A percentile compares a stretch with the other conserved stretches of the same genome.
phyloP scores from a whole-genome alignment of 2,329 filamentous ascomycete genomes.

The Cladophialophora exuberans region DNA sequence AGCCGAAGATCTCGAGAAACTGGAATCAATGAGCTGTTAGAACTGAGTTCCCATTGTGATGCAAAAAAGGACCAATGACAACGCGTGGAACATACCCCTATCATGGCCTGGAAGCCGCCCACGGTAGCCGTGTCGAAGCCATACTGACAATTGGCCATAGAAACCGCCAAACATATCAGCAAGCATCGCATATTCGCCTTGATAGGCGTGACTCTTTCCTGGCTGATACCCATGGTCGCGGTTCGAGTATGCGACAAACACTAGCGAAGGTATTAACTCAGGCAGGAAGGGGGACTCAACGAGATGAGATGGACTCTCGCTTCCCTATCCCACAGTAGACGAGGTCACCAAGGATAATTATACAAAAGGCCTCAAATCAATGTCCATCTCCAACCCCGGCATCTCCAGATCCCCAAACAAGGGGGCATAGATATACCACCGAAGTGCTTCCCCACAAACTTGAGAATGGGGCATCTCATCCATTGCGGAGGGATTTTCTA shows the following conservation, averaged over 20 bases:
- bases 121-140: conserved; percentile 54
- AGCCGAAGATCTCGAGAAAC: conserved; percentile 56
- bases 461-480: background rate
- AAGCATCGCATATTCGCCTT: conserved; percentile 48
- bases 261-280: background rate
- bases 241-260: background rate
- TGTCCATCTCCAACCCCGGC: too few relatives aligned
- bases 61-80: too few relatives aligned
- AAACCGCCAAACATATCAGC: conserved; percentile 50
- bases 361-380: background rate
- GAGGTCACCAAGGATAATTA: background rate
- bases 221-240: conserved; percentile 17
- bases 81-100: conserved; percentile 41
- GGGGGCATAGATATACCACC: background rate
- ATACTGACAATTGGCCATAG: conserved; percentile 57
- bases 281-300: background rate
- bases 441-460: background rate
- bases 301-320: too few relatives aligned
- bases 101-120: conserved; percentile 54
- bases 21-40: background rate
- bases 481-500: too few relatives aligned
- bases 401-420: background rate
- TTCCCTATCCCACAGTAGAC: too few relatives aligned
- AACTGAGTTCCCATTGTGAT: too few relatives aligned
- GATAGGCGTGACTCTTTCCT: conserved; percentile 12